phyloP scores from a whole-genome alignment of 2,329 filamentous ascomycete species.

The Fusarium miscanthi region DNA sequence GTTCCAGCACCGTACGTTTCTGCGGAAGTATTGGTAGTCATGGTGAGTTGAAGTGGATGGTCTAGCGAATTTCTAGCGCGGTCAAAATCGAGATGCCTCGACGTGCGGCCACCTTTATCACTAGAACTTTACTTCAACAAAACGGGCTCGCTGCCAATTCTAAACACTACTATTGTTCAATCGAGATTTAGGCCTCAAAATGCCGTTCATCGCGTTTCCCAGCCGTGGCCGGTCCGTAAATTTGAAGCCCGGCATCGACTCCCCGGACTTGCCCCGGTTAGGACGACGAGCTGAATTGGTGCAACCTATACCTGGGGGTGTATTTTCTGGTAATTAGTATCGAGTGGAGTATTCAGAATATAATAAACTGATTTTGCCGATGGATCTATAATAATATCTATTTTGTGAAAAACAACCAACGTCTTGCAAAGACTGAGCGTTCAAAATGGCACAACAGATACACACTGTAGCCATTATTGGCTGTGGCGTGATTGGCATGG shows the following conservation, averaged over 20 bases:
- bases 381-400: background rate
- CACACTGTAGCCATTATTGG: background rate
- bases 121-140: too few relatives aligned
- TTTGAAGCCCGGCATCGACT: background rate
- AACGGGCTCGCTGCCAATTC: too few relatives aligned
- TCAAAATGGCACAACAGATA: background rate
- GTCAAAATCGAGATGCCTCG: background rate
- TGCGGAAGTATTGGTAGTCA: background rate
- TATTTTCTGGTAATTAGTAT: background rate
- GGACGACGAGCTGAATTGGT: rapidly evolving
- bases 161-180: too few relatives aligned
- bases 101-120: background rate
- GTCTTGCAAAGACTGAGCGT: too few relatives aligned
- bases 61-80: background rate
- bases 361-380: rapidly evolving
- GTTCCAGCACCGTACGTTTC: background rate
- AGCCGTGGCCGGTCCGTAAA: background rate
- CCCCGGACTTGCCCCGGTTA: background rate
- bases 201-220: background rate
- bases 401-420: rapidly evolving
- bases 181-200: too few relatives aligned
- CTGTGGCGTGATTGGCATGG: background rate
- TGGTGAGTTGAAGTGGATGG: background rate
- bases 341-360: rapidly evolving
- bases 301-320: too few relatives aligned